Evolutionary conservation across 768 basidiomycete genomes (phyloP).

Genomic region (Russula sp.): DNA sequence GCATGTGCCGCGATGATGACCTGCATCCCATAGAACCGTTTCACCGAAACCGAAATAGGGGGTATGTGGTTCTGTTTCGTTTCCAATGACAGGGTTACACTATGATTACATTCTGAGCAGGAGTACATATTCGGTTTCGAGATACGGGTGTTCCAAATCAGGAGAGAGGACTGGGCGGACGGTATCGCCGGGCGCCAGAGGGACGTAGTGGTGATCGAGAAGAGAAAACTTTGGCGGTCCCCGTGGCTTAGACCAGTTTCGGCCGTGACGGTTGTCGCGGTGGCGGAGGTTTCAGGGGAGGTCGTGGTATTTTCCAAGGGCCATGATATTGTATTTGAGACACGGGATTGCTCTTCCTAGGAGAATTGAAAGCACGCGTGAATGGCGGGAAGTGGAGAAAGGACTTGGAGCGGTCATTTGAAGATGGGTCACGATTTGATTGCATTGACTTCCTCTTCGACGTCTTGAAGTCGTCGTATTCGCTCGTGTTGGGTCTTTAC

Average conservation of each 20-base stretch:
- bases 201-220: slow-evolving; percentile 42
- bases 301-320: slow-evolving; percentile 48
- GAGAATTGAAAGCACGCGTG: not conserved
- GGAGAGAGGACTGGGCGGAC: slow-evolving; percentile 36
- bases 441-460: slow-evolving; percentile 24
- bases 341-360: not conserved
- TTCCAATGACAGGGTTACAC: slow-evolving; percentile 3
- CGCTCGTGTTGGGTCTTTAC: slow-evolving; percentile 52
- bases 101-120: slow-evolving; percentile 31
- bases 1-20: slow-evolving; percentile 93
- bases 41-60: slow-evolving; percentile 92
- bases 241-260: slow-evolving; percentile 45
- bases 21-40: slow-evolving; percentile 94
- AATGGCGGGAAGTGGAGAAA: slow-evolving; percentile 11
- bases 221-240: slow-evolving; percentile 45
- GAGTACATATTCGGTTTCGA: slow-evolving; percentile 34
- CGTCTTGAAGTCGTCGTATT: slow-evolving; percentile 42
- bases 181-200: slow-evolving; percentile 31
- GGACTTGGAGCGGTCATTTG: not conserved
- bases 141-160: slow-evolving; percentile 28
- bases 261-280: slow-evolving; percentile 41
- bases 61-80: slow-evolving; percentile 40
- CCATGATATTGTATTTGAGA: slow-evolving; percentile 38
- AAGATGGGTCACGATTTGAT: slow-evolving; percentile 16
- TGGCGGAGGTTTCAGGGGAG: slow-evolving; percentile 40